phyloP scores from a whole-genome alignment of 1,139 yeast genomes.

The Arxiozyma telluris region DNA sequence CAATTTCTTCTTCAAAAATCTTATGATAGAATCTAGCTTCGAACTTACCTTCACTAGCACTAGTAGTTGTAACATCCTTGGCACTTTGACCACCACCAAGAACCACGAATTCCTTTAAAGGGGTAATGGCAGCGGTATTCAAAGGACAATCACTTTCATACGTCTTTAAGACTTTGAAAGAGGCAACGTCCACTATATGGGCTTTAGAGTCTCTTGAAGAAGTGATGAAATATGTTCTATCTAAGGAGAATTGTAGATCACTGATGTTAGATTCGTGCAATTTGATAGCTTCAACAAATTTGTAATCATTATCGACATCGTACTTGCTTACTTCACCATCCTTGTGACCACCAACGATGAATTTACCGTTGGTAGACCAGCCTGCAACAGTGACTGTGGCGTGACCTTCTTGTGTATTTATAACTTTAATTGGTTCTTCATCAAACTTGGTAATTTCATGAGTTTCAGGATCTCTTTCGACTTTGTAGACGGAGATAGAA shows the following conservation, averaged over 20 bases:
- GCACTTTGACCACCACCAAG: constrained; percentile 99
- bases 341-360: constrained; percentile 78
- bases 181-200: constrained; percentile 69
- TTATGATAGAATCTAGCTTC: constrained; percentile 96
- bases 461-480: constrained; percentile 40
- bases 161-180: constrained; percentile 61
- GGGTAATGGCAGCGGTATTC: constrained; percentile 92
- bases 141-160: constrained; percentile 87
- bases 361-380: constrained; percentile 70
- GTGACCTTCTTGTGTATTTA: constrained; percentile 50
- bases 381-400: constrained; percentile 74
- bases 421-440: constrained; percentile 51
- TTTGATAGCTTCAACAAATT: constrained; percentile 47
- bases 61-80: constrained; percentile 91
- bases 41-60: constrained; percentile 90
- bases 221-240: constrained; percentile 81
- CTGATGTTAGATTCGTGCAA: constrained; percentile 76
- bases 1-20: constrained; percentile 89
- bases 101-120: constrained; percentile 82
- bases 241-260: constrained; percentile 85
- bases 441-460: constrained; percentile 29
- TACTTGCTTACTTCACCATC: constrained; percentile 79
- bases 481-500: constrained; percentile 57
- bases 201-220: constrained; percentile 90
- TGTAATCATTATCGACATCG: constrained; percentile 61